These are phyloP conservation scores for Taphrina deformans DNA, from an alignment of 1,139 yeast species.

Conservation along the genomic window DNA sequence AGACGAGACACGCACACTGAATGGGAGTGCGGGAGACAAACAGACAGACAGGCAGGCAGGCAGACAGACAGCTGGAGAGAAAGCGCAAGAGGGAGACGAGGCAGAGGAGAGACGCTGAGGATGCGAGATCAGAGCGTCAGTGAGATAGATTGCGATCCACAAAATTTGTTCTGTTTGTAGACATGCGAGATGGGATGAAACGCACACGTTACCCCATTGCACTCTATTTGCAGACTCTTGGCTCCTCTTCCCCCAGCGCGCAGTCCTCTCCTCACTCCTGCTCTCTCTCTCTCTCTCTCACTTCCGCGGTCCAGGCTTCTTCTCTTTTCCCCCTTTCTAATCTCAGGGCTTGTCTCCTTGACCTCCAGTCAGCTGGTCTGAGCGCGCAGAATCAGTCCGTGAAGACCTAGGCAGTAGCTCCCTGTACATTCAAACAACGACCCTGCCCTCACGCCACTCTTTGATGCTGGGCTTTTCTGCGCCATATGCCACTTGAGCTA, in stretches of 20 bases:
- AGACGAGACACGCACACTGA: background rate
- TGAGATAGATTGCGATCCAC: conserved; percentile 6
- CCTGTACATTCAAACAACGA: no score
- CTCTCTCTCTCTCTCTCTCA: background rate
- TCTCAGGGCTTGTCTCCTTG: no score
- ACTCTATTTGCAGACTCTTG: background rate
- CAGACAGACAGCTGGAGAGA: background rate
- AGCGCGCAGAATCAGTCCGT: no score
- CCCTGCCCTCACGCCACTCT: no score
- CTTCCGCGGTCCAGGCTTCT: background rate
- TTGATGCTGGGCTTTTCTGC: no score
- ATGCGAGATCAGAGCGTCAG: background rate
- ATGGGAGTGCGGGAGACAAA: background rate
- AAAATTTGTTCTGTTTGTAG: background rate
- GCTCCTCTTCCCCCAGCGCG: background rate
- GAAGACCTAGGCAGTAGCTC: no score
- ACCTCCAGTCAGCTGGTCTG: background rate
- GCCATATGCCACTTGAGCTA: no score
- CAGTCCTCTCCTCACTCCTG: background rate
- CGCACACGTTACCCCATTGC: background rate
- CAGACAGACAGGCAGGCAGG: conserved; percentile 8
- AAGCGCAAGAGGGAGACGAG: background rate
- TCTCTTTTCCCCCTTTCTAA: no score
- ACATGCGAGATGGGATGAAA: background rate
- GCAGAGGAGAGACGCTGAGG: background rate